A percentile compares a stretch with the other conserved stretches of the same genome.
These are phyloP conservation scores for Knufia petricola DNA, from an alignment of 2,329 filamentous ascomycete genomes.

Conservation along the genomic window DNA sequence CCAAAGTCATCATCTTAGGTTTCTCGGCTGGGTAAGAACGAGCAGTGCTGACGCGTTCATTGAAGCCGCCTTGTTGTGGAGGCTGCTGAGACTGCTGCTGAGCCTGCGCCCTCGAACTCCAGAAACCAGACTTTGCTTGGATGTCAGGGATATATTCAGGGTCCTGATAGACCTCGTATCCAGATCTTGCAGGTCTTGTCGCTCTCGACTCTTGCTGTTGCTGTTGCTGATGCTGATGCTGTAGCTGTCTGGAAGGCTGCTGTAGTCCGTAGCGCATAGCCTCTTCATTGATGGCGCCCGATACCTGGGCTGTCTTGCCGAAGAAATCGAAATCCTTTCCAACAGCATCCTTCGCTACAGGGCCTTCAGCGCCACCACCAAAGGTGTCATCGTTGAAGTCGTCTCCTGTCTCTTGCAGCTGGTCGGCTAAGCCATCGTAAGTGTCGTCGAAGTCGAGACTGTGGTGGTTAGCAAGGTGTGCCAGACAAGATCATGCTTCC, in stretches of 20 bases:
- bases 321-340: constrained; percentile 98
- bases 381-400: constrained; percentile 97
- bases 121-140: constrained; percentile 85
- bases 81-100: constrained; percentile 22
- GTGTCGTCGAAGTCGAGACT: constrained; percentile 91
- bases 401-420: constrained; percentile 84
- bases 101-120: constrained; percentile 57
- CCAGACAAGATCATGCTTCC: neutral
- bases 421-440: constrained; percentile 86
- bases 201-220: constrained; percentile 30
- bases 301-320: constrained; percentile 78
- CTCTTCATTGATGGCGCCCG: constrained; percentile 81
- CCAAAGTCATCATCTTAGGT: constrained; percentile 73
- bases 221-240: too few relatives aligned
- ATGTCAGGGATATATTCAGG: constrained; percentile 78
- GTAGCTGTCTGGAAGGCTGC: constrained; percentile 28
- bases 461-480: constrained; percentile 22
- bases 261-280: constrained; percentile 74
- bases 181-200: constrained; percentile 59
- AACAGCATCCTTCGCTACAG: constrained; percentile 42
- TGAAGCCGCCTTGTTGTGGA: constrained; percentile 13
- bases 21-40: constrained; percentile 24
- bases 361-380: constrained; percentile 43
- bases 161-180: constrained; percentile 86
- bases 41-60: constrained; percentile 18